Evolutionary conservation across 495 filamentous ascomycete genomes (phyloP), one percentile per base, ranked within the genome.

Genomic region (Penicillium ochrochloron): DNA sequence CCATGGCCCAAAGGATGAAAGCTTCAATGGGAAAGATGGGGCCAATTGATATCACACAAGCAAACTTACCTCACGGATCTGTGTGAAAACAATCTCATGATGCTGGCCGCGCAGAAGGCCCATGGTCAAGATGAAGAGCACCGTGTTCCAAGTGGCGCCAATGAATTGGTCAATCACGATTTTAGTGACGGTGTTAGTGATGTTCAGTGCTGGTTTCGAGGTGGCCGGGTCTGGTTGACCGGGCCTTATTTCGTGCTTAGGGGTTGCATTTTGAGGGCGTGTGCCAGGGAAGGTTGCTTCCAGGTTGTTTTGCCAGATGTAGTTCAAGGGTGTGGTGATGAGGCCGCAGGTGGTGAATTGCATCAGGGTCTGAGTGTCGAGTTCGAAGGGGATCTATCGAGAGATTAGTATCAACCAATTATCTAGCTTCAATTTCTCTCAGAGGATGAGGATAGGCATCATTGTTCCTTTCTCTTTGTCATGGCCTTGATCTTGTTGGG

Each of bases 101-200:
- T 71, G 62, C 60, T 69, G 68, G 0, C 81, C 81, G 6, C 74
- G 80, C n/a, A 87, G 66, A 1, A 78, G 60, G 1, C 79, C 78
- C 67, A 87, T 83, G 2, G 75, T 80, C 52, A 70, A 73, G n/a
- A 87, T 85, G 73, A 93, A 96, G 41, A 89, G 67, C 1, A 88
- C 73, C 0, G 89, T 94, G 72, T 95, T 96, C 67, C 88, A 75
- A 3, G 84, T 81, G 8, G 88, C 91, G n/a, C 89, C 90, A 21
- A 93, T 29, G 0, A 87, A 88, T 73, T 97, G 93, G 73, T 97
- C 93, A 14, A 95, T 81, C 5, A 85, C 35, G 44, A 93, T 85
- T 74, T 97, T 97, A 71, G 83, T 84, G 56, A 84, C 64, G 0
- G 92, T 94, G 75, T 97, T 94, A 42, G 53, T 70, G 42, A 87